phyloP scores from a whole-genome alignment of 75 land plant genomes.

The Selaginella moellendorffii region DNA sequence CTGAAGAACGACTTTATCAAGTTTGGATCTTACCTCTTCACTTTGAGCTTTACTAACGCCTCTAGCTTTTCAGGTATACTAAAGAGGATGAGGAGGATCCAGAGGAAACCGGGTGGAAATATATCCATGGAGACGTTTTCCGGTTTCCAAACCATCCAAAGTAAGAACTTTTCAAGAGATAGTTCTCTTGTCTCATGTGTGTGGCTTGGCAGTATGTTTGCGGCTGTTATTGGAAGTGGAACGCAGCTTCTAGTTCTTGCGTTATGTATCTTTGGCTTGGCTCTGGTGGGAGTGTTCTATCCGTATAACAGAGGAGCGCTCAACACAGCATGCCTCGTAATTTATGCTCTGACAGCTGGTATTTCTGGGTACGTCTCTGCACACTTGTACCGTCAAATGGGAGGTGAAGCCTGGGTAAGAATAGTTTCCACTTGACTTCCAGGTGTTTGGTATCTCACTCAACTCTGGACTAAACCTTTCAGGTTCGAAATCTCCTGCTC shows the following conservation, averaged over 20 bases:
- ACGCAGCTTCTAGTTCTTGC: constrained; percentile 7
- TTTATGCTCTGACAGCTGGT: constrained; percentile 2
- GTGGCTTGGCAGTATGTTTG: background rate
- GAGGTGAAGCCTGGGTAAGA: background rate
- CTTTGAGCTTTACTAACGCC: background rate
- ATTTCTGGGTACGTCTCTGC: constrained; percentile 5
- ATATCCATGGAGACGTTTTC: constrained; percentile 8
- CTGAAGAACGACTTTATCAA: constrained; percentile 7
- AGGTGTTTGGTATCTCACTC: too few relatives aligned
- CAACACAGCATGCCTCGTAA: background rate
- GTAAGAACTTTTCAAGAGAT: background rate
- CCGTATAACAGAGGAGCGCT: constrained; percentile 6
- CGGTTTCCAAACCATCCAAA: constrained; percentile 6
- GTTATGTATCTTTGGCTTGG: constrained; percentile 4
- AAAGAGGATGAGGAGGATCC: constrained; percentile 9
- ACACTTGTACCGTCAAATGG: background rate
- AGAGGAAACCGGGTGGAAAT: constrained; percentile 8
- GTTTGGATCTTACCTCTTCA: background rate
- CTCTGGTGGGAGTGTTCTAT: constrained; percentile 6
- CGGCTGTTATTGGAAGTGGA: constrained; percentile 6
- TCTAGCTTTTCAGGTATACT: background rate
- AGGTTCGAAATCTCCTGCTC: constrained; percentile 27
- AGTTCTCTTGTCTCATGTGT: background rate
- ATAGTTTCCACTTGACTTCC: too few relatives aligned
- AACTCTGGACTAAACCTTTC: too few relatives aligned